Conservation (phyloP, 306 rosid species). For the Oxytropis ochrocephala region DNA sequence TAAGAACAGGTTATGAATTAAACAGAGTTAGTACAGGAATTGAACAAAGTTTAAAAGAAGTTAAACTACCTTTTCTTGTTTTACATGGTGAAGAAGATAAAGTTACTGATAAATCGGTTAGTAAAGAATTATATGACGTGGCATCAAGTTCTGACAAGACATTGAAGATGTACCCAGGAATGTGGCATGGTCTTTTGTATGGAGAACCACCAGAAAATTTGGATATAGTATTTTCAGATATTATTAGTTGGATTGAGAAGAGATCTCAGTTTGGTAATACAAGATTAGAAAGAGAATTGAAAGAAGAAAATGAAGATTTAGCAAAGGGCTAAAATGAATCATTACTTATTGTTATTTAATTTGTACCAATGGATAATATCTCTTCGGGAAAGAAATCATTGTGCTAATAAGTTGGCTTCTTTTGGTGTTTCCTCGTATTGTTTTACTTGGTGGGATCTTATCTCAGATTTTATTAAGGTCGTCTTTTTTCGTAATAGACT, state of each 20-base stretch:
- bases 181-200: conserved; percentile 91
- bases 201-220: conserved; percentile 77
- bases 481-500: no score
- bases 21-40: conserved; percentile 41
- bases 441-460: no score
- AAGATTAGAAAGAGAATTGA: conserved; percentile 58
- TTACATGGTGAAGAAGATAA: conserved; percentile 75
- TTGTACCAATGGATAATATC: no score
- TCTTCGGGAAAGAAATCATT: no score
- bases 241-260: conserved; percentile 59
- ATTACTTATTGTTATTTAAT: neutral
- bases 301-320: conserved; percentile 35
- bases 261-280: no score
- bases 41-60: conserved; percentile 51
- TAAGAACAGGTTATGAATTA: conserved; percentile 73
- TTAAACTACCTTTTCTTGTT: conserved; percentile 63
- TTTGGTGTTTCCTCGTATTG: no score
- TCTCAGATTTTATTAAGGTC: no score
- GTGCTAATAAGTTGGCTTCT: no score
- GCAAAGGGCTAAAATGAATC: neutral
- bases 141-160: conserved; percentile 76
- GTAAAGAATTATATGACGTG: conserved; percentile 46
- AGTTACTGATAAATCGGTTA: conserved; percentile 65
- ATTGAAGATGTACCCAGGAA: conserved; percentile 56
- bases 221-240: conserved; percentile 57